Base-by-base conservation (phyloP, 116 monocot species). In the Iris pallida region DNA sequence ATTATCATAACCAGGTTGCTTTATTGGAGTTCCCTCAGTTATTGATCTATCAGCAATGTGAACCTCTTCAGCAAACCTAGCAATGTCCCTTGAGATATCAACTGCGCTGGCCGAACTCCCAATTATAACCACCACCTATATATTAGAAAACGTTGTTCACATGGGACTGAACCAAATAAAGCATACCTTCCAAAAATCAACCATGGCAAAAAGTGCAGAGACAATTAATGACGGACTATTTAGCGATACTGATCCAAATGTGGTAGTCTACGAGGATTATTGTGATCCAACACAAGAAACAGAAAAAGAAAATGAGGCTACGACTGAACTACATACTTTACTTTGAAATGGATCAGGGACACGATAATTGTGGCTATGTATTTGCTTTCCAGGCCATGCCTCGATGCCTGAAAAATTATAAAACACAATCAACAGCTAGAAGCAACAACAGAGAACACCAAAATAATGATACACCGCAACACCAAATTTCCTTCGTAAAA, bases 291-390 rank as follows among this genome's bases (percentile, higher is more conserved):
- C 41, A 59, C 6, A 41, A 3, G 8, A 42, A 42, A 59, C 9
- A 59, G 12, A 41, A 59, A 42, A 41, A 59, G 6, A 58, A 40
- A 43, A 55, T 42, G 42, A 0, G 42, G 41, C 16, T 7, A 41
- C 49, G 40, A 62, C 11, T 20, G 15, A 41, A 49, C 44, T 20
- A 42, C 58, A 61, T 71, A 83, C 88, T 73, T 84, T 69, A 68
- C 76, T 70, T 30, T 10, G 61, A 20, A 88, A 88, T 54, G 88
- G 81, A 46, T 84, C 79, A 8, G 88, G 84, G 44, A 79, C 60
- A 18, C 88, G 84, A 73, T 84, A 88, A 59, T 81, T 88, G 67
- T 88, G 88, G 64, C 88, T 84, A 68, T 88, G 88, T 30, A 88
- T 74, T 60, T 88, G 84, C 76, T 81, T 79, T 43, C 88, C 88